Evolutionary conservation across 768 basidiomycete species (phyloP), one percentile per base, ranked within the genome.

Genomic region (Filobasidium wieringae): DNA sequence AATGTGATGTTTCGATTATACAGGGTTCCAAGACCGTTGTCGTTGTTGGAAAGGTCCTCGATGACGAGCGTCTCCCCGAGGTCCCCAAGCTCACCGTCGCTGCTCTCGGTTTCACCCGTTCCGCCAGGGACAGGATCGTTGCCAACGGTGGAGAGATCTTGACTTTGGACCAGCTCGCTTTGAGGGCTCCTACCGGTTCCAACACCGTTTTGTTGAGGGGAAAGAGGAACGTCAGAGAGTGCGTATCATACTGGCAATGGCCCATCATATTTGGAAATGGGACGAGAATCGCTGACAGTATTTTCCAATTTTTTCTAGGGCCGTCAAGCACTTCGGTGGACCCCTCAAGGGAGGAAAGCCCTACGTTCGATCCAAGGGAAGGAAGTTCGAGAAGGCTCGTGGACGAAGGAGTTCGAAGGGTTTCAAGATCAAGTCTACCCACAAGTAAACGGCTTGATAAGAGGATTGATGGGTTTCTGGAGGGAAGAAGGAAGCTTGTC

Each of bases 281-380:
- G 37, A 11, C 15, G 27, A 19, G 36, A 30, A 2, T 2, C 17
- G 19, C 53, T 58, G 43, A 40, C 40, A 32, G 41, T 34, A 19
- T 30, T n/a, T 14, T 12, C 31, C 33, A 49, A 24, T 26, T 26
- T n/a, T 32, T 36, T 32, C 27, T 57, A 62, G 61, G 57, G 87
- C 91, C 51, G 83, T 87, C 79, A 91, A 88, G 77, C 93, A 97
- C 82, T 96, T 96, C 75, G 93, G 93, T 77, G 82, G 86, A 64
- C 91, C 91, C 57, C 88, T 92, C 84, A 89, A 96, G 79, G 80
- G 95, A 85, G 96, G 93, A 82, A 95, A 92, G 79, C 95, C 95
- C 49, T 87, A 90, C 79, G 87, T 91, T 47, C 80, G 79, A 70
- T 91, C 89, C 74, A 95, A 93, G 80, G 93, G 95, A 63, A 87